These are phyloP conservation scores for Talaromyces amestolkiae DNA, from an alignment of 2,329 filamentous ascomycete genomes.

Conservation along the genomic window DNA sequence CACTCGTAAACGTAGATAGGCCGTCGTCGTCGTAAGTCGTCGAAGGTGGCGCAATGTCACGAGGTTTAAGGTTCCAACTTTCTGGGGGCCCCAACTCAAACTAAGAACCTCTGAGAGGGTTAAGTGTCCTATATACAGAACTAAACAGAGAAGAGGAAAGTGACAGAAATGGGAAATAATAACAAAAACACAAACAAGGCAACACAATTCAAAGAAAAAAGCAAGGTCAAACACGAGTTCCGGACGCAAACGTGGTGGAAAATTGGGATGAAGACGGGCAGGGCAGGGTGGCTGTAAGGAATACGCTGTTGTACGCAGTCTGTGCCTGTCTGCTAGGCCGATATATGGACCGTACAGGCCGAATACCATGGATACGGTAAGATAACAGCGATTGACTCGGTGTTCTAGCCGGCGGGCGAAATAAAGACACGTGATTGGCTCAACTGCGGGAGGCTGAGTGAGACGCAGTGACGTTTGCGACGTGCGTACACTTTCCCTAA, in stretches of 20 bases:
- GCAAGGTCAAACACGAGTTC: neutral
- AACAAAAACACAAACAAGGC: neutral
- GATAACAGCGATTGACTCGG: neutral
- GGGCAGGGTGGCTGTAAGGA: neutral
- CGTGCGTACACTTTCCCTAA: neutral
- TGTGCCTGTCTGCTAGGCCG: neutral
- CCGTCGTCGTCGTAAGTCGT: neutral
- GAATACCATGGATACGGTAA: neutral
- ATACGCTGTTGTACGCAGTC: neutral
- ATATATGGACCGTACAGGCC: neutral
- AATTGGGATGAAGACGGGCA: neutral
- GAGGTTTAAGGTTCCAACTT: slow-evolving; percentile 3
- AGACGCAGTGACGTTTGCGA: neutral
- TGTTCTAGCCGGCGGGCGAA: neutral
- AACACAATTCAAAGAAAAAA: neutral
- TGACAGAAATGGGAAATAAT: neutral
- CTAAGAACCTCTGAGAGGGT: neutral
- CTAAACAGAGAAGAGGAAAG: neutral
- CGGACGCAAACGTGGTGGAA: slow-evolving; percentile 5
- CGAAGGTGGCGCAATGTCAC: neutral
- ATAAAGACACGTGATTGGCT: neutral
- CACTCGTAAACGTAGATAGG: neutral
- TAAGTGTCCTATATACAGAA: neutral
- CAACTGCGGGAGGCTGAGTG: neutral
- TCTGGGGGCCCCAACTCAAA: neutral